Percentiles rank a stretch among this genome's conserved stretches.
Evolutionary conservation across 495 filamentous ascomycete species (phyloP).

Genomic region (Penicillium silybi): DNA sequence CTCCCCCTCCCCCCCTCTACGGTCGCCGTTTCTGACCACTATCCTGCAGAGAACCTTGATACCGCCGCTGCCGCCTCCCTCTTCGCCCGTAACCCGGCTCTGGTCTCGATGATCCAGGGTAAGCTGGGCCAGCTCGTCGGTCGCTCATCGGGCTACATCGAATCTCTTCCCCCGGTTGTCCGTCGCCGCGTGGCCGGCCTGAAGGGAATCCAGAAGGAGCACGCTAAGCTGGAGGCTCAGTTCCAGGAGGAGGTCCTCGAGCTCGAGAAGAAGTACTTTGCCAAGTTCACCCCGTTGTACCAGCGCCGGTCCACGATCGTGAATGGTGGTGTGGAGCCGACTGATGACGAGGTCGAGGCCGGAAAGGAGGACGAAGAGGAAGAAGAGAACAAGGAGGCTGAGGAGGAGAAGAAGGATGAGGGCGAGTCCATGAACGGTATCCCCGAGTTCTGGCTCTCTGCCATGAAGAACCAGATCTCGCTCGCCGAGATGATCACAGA

Average conservation of each 20-base stretch:
- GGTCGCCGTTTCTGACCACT: slow-evolving; percentile 12
- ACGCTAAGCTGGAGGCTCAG: slow-evolving; percentile 94
- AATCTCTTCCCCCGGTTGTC: slow-evolving; percentile 83
- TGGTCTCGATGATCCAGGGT: slow-evolving; percentile 95
- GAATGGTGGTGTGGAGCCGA: slow-evolving; percentile 84
- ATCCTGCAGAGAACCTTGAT: slow-evolving; percentile 75
- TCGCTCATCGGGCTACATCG: slow-evolving; percentile 94
- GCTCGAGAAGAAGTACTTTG: slow-evolving; percentile 98
- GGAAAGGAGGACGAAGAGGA: slow-evolving; percentile 74
- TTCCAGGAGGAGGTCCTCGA: slow-evolving; percentile 98
- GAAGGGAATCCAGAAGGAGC: slow-evolving; percentile 98
- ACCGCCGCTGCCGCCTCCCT: slow-evolving; percentile 81
- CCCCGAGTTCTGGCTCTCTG: slow-evolving; percentile 98
- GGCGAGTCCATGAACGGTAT: slow-evolving; percentile 64
- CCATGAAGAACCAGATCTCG: slow-evolving; percentile 98
- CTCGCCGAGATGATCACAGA: slow-evolving; percentile 98
- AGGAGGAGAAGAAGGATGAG: slow-evolving; percentile 48
- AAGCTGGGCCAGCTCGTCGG: slow-evolving; percentile 92
- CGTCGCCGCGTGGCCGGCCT: slow-evolving; percentile 90
- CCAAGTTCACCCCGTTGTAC: slow-evolving; percentile 97
- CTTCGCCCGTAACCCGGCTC: slow-evolving; percentile 87
- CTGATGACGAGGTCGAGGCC: slow-evolving; percentile 75
- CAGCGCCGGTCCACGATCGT: slow-evolving; percentile 90
- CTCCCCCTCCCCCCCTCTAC: slow-evolving; percentile 4
- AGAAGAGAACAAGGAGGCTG: slow-evolving; percentile 45